Percentiles rank a stretch among this genome's conserved stretches.
These are phyloP conservation scores for Rhodotorula toruloides DNA, from an alignment of 768 basidiomycete species.

Conservation along the genomic window DNA sequence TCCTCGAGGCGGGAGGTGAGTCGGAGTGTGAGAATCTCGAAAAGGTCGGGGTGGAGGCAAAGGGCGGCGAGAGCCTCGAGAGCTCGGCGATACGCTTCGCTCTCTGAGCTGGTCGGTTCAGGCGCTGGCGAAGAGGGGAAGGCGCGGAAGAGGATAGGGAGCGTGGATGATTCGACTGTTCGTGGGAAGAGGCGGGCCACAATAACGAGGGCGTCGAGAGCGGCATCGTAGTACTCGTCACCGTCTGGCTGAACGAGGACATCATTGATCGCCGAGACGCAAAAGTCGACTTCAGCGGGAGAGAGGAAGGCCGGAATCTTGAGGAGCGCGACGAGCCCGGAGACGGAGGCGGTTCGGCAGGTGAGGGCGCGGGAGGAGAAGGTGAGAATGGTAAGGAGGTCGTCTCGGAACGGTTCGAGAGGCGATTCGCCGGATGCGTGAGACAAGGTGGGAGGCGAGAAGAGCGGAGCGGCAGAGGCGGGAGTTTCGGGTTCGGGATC, in stretches of 20 bases:
- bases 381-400: conserved; percentile 57
- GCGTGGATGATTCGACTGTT: conserved; percentile 61
- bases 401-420: conserved; percentile 31
- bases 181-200: conserved; percentile 29
- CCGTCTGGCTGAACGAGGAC: conserved; percentile 49
- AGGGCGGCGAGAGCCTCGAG: conserved; percentile 59
- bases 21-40: conserved; percentile 73
- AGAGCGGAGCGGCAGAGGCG: neutral
- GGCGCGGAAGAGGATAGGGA: conserved; percentile 70
- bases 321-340: conserved; percentile 63
- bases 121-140: conserved; percentile 65
- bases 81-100: conserved; percentile 55
- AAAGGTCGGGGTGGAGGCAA: conserved; percentile 65
- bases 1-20: conserved; percentile 67
- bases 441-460: neutral
- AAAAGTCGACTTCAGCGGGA: conserved; percentile 68
- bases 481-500: neutral
- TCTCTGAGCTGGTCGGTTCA: conserved; percentile 54
- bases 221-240: conserved; percentile 40
- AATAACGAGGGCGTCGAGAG: conserved; percentile 44
- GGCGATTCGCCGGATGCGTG: conserved; percentile 6
- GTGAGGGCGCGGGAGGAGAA: conserved; percentile 48
- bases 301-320: conserved; percentile 60
- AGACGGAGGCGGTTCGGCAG: conserved; percentile 59
- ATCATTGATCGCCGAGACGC: conserved; percentile 71